Conservation (phyloP, 31 red algal genomes). For the Asparagopsis taxiformis region DNA sequence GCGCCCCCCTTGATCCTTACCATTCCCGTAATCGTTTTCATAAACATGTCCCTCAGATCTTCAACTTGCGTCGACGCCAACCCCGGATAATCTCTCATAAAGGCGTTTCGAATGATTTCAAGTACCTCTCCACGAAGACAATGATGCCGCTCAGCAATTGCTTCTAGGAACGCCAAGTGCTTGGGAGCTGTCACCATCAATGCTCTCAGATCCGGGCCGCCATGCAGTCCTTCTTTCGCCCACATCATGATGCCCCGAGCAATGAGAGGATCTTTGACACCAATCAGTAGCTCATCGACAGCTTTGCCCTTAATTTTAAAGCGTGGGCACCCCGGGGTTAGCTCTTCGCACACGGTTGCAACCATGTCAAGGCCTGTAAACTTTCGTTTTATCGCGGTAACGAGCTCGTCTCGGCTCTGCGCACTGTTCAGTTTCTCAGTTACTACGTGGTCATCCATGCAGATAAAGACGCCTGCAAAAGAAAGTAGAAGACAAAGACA, state of each 20-base stretch:
- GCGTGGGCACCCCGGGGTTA: slow-evolving; percentile 21
- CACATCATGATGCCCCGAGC: slow-evolving; percentile 36
- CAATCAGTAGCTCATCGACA: slow-evolving; percentile 5
- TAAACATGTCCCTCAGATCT: slow-evolving; percentile 32
- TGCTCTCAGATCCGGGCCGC: slow-evolving; percentile 17
- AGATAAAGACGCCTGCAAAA: slow-evolving; percentile 21
- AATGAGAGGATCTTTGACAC: slow-evolving; percentile 15
- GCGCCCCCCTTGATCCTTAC: slow-evolving; percentile 22
- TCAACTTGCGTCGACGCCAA: slow-evolving; percentile 26
- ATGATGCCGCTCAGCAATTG: slow-evolving; percentile 24
- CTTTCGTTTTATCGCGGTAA: slow-evolving; percentile 3
- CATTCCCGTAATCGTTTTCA: slow-evolving; percentile 19
- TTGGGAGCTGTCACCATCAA: slow-evolving; percentile 24
- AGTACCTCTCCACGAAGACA: slow-evolving; percentile 14
- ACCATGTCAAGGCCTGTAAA: slow-evolving; percentile 8
- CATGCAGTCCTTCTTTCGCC: slow-evolving; percentile 42
- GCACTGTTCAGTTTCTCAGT: background rate
- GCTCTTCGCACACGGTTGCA: slow-evolving; percentile 20
- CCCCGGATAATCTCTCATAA: slow-evolving; percentile 30
- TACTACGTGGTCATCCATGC: slow-evolving; percentile 11
- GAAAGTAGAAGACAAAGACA: slow-evolving; percentile 21
- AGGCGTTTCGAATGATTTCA: slow-evolving; percentile 26
- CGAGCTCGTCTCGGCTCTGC: slow-evolving; percentile 5
- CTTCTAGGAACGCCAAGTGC: slow-evolving; percentile 44
- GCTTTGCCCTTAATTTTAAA: slow-evolving; percentile 21